Evolutionary conservation across 228 moss, liverwort and hornwort genomes (phyloP).

Genomic region (Sphagnum magellanicum): DNA sequence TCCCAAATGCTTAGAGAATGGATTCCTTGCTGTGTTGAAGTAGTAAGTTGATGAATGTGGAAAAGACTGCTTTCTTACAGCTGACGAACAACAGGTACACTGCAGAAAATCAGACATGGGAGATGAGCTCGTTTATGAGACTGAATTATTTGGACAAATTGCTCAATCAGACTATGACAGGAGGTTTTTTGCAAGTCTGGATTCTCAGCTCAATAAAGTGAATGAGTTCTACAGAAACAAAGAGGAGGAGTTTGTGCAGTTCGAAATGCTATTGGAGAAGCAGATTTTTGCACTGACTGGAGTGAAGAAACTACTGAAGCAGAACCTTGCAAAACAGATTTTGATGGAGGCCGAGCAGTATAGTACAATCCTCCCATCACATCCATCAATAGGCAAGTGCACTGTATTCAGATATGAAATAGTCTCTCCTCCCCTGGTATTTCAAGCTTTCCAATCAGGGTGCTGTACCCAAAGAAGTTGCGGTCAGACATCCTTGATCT

Average conservation of each 20-base stretch:
- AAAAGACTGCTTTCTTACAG: not conserved
- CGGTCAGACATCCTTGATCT: too few species aligned
- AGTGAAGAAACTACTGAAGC: constrained; percentile 51
- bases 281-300: constrained; percentile 71
- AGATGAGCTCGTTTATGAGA: constrained; percentile 45
- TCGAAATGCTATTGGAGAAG: constrained; percentile 63
- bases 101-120: constrained; percentile 32
- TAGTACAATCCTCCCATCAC: too few species aligned
- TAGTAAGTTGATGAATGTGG: not conserved
- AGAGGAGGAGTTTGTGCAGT: constrained; percentile 66
- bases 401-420: too few species aligned
- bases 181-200: constrained; percentile 57
- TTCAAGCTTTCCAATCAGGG: too few species aligned
- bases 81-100: constrained; percentile 25
- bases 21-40: not conserved
- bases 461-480: too few species aligned
- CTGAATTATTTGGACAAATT: constrained; percentile 57
- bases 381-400: too few species aligned
- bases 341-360: too few species aligned
- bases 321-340: constrained; percentile 2
- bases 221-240: constrained; percentile 66
- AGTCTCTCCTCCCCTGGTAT: too few species aligned
- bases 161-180: constrained; percentile 61
- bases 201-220: constrained; percentile 82
- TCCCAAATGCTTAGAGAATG: not conserved